Conservation (phyloP, 768 basidiomycete genomes). For the Tubosaeta sp. region DNA sequence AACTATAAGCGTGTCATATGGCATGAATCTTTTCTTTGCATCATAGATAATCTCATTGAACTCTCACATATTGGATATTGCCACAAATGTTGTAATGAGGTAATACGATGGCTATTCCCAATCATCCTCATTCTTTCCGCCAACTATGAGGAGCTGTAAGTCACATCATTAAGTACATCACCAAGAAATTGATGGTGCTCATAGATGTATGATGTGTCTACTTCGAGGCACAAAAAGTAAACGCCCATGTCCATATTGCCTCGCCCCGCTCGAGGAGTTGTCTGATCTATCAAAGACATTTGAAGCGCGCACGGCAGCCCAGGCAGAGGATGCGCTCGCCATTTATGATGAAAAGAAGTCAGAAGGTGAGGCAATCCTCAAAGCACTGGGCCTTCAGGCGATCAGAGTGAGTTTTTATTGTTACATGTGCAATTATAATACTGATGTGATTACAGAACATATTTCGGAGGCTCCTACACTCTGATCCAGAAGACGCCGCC, state of each 20-base stretch:
- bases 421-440: too few species aligned
- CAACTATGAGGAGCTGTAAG: conserved; percentile 45
- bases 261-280: too few species aligned
- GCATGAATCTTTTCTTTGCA: conserved; percentile 29
- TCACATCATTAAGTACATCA: too few species aligned
- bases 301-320: neutral
- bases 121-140: conserved; percentile 35
- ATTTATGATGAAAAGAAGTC: neutral
- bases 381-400: neutral
- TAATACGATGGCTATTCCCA: conserved; percentile 30
- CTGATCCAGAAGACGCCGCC: neutral
- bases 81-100: conserved; percentile 19
- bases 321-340: neutral
- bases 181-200: too few species aligned
- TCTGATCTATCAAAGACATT: neutral
- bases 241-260: too few species aligned
- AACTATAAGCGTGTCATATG: conserved; percentile 34
- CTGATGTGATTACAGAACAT: neutral
- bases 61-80: conserved; percentile 19
- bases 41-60: conserved; percentile 17
- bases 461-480: neutral
- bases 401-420: too few species aligned
- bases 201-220: too few species aligned
- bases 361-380: conserved; percentile 1
- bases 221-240: too few species aligned